A percentile compares a stretch with the other conserved stretches of the same genome.
phyloP scores from a whole-genome alignment of 73 alveolate species.

The Stentor roeselii region DNA sequence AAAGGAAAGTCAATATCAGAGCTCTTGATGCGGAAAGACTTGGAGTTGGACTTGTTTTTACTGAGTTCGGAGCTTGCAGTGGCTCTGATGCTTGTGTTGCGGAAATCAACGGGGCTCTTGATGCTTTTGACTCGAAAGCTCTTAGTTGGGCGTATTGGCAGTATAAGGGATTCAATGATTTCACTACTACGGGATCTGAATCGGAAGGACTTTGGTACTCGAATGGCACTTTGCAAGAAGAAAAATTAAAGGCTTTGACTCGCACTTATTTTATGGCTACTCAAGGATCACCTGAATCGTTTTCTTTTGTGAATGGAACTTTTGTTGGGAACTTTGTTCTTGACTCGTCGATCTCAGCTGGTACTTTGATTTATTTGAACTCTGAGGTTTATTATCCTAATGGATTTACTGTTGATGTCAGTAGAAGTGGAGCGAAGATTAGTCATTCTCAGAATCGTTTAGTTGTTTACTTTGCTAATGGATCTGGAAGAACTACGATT shows the following conservation, averaged over 20 bases:
- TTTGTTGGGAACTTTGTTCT: conserved; percentile 51
- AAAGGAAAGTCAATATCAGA: conserved; percentile 42
- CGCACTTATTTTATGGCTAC: conserved; percentile 63
- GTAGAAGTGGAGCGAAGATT: neutral
- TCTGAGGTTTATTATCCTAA: conserved; percentile 61
- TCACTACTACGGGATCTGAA: conserved; percentile 76
- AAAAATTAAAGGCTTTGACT: conserved; percentile 62
- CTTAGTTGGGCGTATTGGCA: conserved; percentile 84
- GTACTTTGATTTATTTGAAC: conserved; percentile 53
- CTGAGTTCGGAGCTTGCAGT: conserved; percentile 86
- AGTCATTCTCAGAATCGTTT: neutral
- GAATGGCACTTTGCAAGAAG: conserved; percentile 69
- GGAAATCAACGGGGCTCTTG: conserved; percentile 64
- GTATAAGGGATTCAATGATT: conserved; percentile 74
- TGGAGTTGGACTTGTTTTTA: conserved; percentile 56
- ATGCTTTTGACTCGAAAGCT: conserved; percentile 52
- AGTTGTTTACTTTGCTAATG: neutral
- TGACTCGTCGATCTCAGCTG: conserved; percentile 50
- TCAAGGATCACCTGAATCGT: conserved; percentile 65
- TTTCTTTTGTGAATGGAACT: conserved; percentile 41
- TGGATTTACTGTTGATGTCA: conserved; percentile 42
- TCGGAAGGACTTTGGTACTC: conserved; percentile 67
- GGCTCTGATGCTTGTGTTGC: conserved; percentile 58
- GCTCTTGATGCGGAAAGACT: conserved; percentile 58
- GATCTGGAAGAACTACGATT: neutral